Base-by-base conservation (phyloP, 768 basidiomycete species). In the Tephrocybe sp. region DNA sequence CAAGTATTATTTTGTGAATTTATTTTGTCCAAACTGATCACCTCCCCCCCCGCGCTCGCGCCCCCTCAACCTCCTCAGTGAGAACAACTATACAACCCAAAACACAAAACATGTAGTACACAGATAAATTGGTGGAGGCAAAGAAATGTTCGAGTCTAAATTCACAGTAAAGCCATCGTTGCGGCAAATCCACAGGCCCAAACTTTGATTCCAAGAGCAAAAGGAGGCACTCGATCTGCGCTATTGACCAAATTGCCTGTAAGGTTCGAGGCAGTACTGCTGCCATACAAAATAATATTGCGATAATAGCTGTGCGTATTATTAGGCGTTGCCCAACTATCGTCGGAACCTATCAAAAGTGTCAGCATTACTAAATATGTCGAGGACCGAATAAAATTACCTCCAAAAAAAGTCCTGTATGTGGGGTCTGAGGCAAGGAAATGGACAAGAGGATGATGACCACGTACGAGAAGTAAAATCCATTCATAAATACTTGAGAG, bases 351-450 rank as follows among this genome's bases (percentile, higher is more conserved):
- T 80, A 56, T 3, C 17, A 17, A 44, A 12, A 12, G 7, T 35
- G 32, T 48, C 42, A 14, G 52, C 66, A 44, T 60, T 55, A 14
- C n/a, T 20, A 23, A 17, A 20, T 39, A n/a, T 43, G 16, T 12
- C 14, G 17, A 43, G 32, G 22, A 35, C 10, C 23, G 11, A 34
- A 4, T 26, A 20, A 35, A 47, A 55, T 61, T 58, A 71, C 87
- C 91, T 66, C 89, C 90, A 63, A 91, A 92, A 72, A 92, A 92
- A 14, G 88, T 90, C 31, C 87, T 87, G 40, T 11, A 26, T 9
- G 11, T 45, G 20, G 23, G 23, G 13, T 3, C 11, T 23, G 31
- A 52, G 50, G 17, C 26, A 41, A 26, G 42, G 50, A 12, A 39
- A 39, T 36, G n/a, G 41, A 22, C 49, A 10, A 13, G 30, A 13